Conservation (phyloP, 2,329 filamentous ascomycete species). For the Colletotrichum tropicale region DNA sequence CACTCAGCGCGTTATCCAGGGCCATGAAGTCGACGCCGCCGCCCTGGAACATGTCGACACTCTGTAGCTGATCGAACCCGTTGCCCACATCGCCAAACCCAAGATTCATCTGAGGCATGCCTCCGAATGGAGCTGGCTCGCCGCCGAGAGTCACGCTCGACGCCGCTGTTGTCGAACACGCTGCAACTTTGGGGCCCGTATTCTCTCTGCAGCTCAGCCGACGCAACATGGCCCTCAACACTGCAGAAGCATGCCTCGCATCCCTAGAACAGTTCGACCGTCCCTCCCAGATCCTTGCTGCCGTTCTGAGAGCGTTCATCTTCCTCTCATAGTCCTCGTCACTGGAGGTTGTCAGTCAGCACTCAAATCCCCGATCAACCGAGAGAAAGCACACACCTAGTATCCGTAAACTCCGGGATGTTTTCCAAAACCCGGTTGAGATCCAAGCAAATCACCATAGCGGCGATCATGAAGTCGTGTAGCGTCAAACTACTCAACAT, state of each 20-base stretch:
- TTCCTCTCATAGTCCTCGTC: constrained; percentile 36
- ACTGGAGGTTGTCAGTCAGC: constrained; percentile 23
- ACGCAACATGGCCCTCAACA: constrained; percentile 45
- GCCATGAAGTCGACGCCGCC: constrained; percentile 37
- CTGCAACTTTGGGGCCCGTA: not conserved
- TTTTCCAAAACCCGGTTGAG: constrained; percentile 28
- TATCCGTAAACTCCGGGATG: constrained; percentile 35
- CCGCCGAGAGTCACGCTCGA: constrained; percentile 20
- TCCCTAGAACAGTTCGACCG: constrained; percentile 42
- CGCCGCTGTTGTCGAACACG: not conserved
- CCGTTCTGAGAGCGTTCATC: constrained; percentile 40
- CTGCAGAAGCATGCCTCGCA: constrained; percentile 44
- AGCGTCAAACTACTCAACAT: constrained; percentile 57
- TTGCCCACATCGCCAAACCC: not conserved
- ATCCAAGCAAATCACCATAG: constrained; percentile 64
- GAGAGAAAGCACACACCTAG: constrained; percentile 32
- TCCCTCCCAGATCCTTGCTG: constrained; percentile 47
- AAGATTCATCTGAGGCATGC: not conserved
- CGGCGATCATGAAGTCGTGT: constrained; percentile 63
- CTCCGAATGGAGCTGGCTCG: constrained; percentile 3
- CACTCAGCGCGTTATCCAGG: constrained; percentile 40
- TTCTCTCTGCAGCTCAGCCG: constrained; percentile 2
- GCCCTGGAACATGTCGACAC: constrained; percentile 17
- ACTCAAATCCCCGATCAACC: not conserved
- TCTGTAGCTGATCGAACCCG: not conserved